phyloP scores from a whole-genome alignment of 495 filamentous ascomycete genomes.

The Podospora pseudopauciseta region DNA sequence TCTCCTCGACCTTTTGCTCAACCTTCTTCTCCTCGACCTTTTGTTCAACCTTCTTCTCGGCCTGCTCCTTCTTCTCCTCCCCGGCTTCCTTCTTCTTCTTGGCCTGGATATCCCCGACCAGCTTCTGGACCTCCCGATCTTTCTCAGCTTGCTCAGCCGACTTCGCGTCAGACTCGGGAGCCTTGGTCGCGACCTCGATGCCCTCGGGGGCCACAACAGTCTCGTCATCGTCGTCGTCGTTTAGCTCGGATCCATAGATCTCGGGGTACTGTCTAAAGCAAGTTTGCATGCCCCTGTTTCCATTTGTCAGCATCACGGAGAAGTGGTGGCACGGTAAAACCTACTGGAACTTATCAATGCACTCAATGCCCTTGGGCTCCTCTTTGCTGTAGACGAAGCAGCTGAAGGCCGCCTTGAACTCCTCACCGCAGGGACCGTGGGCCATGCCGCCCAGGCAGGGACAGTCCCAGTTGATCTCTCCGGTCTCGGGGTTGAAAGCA shows the following conservation, averaged over 20 bases:
- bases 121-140: neutral
- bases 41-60: conserved; percentile 8
- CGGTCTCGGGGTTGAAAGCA: conserved; percentile 96
- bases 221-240: conserved; percentile 68
- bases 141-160: conserved; percentile 6
- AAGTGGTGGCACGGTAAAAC: conserved; percentile 25
- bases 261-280: conserved; percentile 93
- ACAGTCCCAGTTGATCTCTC: conserved; percentile 99
- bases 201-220: conserved; percentile 14
- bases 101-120: conserved; percentile 6
- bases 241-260: conserved; percentile 84
- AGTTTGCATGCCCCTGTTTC: conserved; percentile 81
- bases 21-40: conserved; percentile 7
- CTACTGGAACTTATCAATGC: conserved; percentile 96
- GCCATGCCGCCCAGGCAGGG: conserved; percentile 98
- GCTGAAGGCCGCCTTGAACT: conserved; percentile 92
- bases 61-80: neutral
- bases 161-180: conserved; percentile 8
- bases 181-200: conserved; percentile 7
- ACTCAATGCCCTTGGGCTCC: conserved; percentile 98
- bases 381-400: conserved; percentile 94
- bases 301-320: conserved; percentile 17
- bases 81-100: conserved; percentile 9
- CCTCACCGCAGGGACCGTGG: conserved; percentile 88
- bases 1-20: conserved; percentile 4